These are phyloP conservation scores for Kalaharituber pfeilii DNA, from an alignment of 2,329 filamentous ascomycete genomes.

Conservation along the genomic window DNA sequence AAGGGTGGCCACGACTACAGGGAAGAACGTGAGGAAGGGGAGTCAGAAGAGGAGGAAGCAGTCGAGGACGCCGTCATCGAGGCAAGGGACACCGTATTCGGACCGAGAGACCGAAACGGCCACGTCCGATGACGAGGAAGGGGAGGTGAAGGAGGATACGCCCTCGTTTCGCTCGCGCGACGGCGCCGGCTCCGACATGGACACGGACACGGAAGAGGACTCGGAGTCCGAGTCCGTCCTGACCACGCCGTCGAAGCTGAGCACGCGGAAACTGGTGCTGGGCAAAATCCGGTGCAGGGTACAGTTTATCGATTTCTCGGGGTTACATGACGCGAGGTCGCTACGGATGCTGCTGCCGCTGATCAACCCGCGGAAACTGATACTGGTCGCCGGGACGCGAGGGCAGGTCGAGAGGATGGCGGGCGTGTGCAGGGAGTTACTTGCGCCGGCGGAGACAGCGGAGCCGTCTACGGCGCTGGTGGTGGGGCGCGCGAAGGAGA, in stretches of 20 bases:
- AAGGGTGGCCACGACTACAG: constrained; percentile 36
- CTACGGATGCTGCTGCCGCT: constrained; percentile 88
- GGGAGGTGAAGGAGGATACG: constrained; percentile 10
- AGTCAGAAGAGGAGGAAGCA: constrained; percentile 4
- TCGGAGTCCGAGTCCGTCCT: constrained; percentile 32
- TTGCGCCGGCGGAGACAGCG: constrained; percentile 30
- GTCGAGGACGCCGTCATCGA: not conserved
- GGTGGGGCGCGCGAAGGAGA: constrained; percentile 30
- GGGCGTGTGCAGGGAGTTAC: constrained; percentile 56
- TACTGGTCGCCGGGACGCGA: constrained; percentile 65
- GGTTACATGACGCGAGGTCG: constrained; percentile 82
- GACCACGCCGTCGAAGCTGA: constrained; percentile 56
- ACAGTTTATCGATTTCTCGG: constrained; percentile 79
- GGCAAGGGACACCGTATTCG: not conserved
- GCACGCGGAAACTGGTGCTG: constrained; percentile 41
- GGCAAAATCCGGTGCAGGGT: constrained; percentile 57
- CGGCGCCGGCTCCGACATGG: constrained; percentile 27
- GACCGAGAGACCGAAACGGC: not conserved
- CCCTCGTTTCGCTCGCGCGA: constrained; percentile 7
- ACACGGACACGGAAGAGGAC: constrained; percentile 37
- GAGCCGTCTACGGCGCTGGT: no score
- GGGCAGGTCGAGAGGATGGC: constrained; percentile 67
- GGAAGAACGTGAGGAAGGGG: constrained; percentile 9
- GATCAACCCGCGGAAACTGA: constrained; percentile 83
- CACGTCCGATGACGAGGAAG: constrained; percentile 8